A percentile compares a stretch with the other conserved stretches of the same genome.
phyloP scores from a whole-genome alignment of 1,139 yeast genomes.

The Geotrichum macrosporum region DNA sequence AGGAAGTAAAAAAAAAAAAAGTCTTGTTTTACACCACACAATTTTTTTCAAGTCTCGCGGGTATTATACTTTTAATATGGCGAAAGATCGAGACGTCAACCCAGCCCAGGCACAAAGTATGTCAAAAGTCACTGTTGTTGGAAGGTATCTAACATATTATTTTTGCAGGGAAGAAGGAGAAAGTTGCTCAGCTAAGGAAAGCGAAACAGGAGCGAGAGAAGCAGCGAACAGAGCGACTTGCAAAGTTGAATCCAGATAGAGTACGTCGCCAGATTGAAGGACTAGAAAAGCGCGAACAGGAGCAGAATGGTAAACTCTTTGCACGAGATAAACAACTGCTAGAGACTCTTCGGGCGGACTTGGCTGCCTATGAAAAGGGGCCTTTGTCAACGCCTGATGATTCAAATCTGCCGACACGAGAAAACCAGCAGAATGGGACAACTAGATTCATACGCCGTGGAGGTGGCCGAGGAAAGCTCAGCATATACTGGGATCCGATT shows the following conservation, averaged over 20 bases:
- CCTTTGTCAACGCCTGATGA: no score
- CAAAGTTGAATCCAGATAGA: constrained; percentile 26
- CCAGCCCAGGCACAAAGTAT: constrained; percentile 32
- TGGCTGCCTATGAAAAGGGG: constrained; percentile 27
- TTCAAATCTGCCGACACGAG: no score
- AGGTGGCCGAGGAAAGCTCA: constrained; percentile 24
- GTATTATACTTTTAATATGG: constrained; percentile 22
- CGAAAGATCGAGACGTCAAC: constrained; percentile 24
- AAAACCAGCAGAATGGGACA: constrained; percentile 9
- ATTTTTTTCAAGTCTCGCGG: neutral
- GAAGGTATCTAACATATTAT: no score
- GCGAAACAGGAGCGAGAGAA: constrained; percentile 29
- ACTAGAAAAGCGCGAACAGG: constrained; percentile 21
- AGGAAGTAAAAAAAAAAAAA: no score
- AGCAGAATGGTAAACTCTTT: constrained; percentile 21
- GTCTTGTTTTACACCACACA: no score
- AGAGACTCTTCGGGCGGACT: constrained; percentile 25
- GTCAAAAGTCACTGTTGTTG: constrained; percentile 8
- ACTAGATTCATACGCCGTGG: constrained; percentile 18
- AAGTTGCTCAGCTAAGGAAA: constrained; percentile 32
- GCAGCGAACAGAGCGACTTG: constrained; percentile 26
- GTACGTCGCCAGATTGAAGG: constrained; percentile 26
- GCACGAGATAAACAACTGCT: constrained; percentile 26
- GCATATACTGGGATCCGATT: constrained; percentile 33
- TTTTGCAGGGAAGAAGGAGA: constrained; percentile 32